Conservation (phyloP, 352 stramenopile genomes). For the Pythium insidiosum region DNA sequence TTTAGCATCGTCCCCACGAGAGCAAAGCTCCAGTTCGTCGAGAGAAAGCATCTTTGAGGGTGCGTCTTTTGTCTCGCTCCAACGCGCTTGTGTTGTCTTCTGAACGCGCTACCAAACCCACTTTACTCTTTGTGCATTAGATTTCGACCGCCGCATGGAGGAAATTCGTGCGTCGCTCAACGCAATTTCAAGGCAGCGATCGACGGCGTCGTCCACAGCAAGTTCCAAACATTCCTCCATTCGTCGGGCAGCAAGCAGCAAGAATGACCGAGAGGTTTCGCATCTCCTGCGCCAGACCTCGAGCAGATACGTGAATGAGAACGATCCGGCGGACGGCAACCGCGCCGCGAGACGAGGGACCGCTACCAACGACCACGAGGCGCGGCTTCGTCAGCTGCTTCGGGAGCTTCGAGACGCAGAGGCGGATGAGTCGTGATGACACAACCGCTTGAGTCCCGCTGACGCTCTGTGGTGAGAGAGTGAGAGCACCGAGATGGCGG, state of each 20-base stretch:
- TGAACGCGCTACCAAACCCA: no score
- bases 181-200: conserved; percentile 17
- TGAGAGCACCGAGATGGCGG: no score
- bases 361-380: conserved; percentile 15
- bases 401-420: conserved; percentile 20
- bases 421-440: neutral
- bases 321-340: conserved; percentile 5
- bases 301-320: conserved; percentile 7
- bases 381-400: conserved; percentile 28
- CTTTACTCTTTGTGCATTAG: no score
- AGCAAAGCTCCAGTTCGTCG: no score
- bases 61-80: neutral
- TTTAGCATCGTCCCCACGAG: conserved; percentile 7
- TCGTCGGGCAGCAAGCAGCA: neutral
- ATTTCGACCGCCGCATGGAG: conserved; percentile 69
- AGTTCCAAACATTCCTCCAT: no score
- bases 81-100: conserved; percentile 2
- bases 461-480: no score
- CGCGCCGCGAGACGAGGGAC: neutral
- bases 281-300: neutral
- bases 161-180: conserved; percentile 59
- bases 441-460: no score
- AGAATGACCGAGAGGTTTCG: conserved; percentile 2
- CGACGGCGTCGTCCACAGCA: neutral
- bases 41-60: neutral